Evolutionary conservation across 371 early-diverging fungal species (phyloP), one percentile per base, ranked within the genome.

Genomic region (Syncephalastrum racemosum): DNA sequence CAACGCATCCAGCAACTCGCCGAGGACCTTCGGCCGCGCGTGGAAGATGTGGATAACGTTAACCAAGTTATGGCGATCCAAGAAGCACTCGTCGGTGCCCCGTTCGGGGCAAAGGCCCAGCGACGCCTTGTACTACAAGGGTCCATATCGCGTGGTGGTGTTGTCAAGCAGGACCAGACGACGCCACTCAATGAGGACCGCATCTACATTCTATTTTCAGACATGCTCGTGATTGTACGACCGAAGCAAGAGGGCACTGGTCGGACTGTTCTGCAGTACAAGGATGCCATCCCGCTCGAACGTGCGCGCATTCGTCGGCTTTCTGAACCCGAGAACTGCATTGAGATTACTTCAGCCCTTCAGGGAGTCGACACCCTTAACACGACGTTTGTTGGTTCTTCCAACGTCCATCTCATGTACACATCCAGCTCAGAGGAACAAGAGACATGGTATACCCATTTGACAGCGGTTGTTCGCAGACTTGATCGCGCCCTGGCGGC

Each of bases 11-110:
- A 56, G 3, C 22, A 45, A 3, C 53, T 77, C 10, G 47, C 43
- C 13, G 70, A 62, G 5, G 66, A 77, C 24, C 22, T 41, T 16
- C n/a, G 20, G 44, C 7, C 10, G 44, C 25, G 22, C 19, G 42
- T 51, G n/a, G 58, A 66, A 14, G 64, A 73, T 36, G 61, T 64
- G 7, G 64, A 67, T 47, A 76, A 73, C 44, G 67, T 73, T 13
- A 63, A 76, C 57, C 59, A 70, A 42, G 77, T 76, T 4, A 62
- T 66, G n/a, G 62, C 61, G 47, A 66, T 76, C 23, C 65, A 67
- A 16, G 51, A 61, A 15, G 53, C 60, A 10, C 53, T 75, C 40
- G 60, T 65, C 16, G 73, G 66, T 16, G 72, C 70, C 19, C 73
- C 73, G 8, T 73, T 68, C 46, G 54, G 67, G 42, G 60, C 71